Base-by-base conservation (phyloP, 2,329 filamentous ascomycete species). In the Ophiocordyceps australis region DNA sequence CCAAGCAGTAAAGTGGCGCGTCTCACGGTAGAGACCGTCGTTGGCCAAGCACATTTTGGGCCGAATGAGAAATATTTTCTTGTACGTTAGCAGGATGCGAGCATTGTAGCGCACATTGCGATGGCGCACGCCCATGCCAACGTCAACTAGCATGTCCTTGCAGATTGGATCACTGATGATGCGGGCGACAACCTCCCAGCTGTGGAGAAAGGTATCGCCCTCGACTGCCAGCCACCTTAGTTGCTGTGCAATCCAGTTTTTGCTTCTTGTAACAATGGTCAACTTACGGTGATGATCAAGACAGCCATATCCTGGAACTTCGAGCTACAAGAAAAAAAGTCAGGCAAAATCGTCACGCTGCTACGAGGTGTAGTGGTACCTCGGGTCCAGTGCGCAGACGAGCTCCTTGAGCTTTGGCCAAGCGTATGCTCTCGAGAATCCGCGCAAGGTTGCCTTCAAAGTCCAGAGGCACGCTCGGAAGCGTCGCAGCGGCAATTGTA, bases 401-500 rank as follows among this genome's bases (percentile, higher is more conserved):
- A 7, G 71, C 70, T 12, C 67, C 64, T 5, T 55, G 52, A 22
- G 47, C 51, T 42, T 75, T 76, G 14, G 72, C 68, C 15, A 51
- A 37, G 17, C 49, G 53, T 34, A 77, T 69, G 26, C 62, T 68
- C 42, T 74, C 56, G n/a, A 72, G 56, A 34, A 77, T 75, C 9
- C 73, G 57, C 24, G 62, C 56, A 3, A 55, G 47, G 39, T 78
- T 78, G 18, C 70, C 71, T 33, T 64, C 55, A 36, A 66, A 75
- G 39, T 75, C 71, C 7, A 76, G 55, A 7, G 64, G 43, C 7
- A 50, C 40, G 22, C 47, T 50, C 9, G 44, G 40, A 12, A 49
- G 30, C 11, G 48, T 47, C 12, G 44, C 45, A 14, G 48, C 45
- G 3, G 47, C 48, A 15, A 52, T 44, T 4, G 47, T 49, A 17